Base-by-base conservation (phyloP, 1,139 yeast genomes). In the Candida gigantensis region DNA sequence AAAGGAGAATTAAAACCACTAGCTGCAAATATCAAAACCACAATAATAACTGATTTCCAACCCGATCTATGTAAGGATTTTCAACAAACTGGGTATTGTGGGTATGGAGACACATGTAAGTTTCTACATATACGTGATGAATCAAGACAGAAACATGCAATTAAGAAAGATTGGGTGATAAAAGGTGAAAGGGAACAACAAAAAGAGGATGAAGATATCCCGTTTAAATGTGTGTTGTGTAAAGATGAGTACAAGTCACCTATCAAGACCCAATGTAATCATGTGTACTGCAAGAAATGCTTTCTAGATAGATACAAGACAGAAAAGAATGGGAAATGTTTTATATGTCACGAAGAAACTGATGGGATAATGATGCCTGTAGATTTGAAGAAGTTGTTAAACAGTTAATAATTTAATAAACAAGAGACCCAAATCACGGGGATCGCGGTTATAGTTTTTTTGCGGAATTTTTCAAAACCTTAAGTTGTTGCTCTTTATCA, bases 101-200 rank as follows among this genome's bases (percentile, higher is more conserved):
- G 97, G 5, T 94, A 84, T 56, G 99, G 99, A 6, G 98, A 94
- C 52, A 84, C 95, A n/a, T 94, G 99, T 65, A 94, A 92, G 63
- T 94, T 94, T 58, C 60, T 92, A 20, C 98, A 94, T 55, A 77
- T 86, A 9, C 65, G 98, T 55, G 96, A 87, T 47, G 96, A 89
- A 56, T 85, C 84, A 60, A 79, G 76, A 44, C 82, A 82, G 27
- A 85, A 83, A 15, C 81, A 83, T 76, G 81, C 84, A 41, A 58
- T 81, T 1, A 76, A 72, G 14, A 74, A 72, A 43, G 96, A 87
- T 31, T 88, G 96, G 96, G 83, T 85, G 47, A 51, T 49, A 3
- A n/a, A n/a, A n/a, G 66, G 54, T 24, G 27, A 35, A n/a, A 21
- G 11, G 14, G 35, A 27, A 34, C 42, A 25, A 23, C 28, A 17